Conservation (phyloP, 139 green algal genomes). For the Gonium pectorale region DNA sequence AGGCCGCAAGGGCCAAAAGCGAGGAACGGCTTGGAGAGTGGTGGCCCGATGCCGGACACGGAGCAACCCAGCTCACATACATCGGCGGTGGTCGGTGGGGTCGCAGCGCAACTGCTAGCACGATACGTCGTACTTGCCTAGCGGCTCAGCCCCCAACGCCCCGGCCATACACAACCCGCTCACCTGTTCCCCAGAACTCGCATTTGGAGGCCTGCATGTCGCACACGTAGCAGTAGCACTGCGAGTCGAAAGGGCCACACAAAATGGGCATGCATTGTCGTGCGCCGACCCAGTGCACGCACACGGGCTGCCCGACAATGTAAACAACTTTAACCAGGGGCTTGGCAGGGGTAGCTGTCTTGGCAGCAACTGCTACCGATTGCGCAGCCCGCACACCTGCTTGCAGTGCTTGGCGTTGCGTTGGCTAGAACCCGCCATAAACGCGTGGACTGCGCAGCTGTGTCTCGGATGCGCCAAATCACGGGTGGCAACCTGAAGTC, state of each 20-base stretch:
- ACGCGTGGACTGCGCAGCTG: not conserved
- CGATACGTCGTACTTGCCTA: too few relatives aligned
- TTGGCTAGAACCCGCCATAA: not conserved
- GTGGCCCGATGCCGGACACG: too few relatives aligned
- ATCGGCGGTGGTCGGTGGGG: too few relatives aligned
- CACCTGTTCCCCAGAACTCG: constrained; percentile 37
- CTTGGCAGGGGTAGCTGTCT: not conserved
- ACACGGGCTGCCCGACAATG: not conserved
- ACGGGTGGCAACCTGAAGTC: not conserved
- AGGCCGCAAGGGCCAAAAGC: too few relatives aligned
- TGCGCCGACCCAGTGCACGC: not conserved
- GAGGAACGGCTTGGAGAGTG: too few relatives aligned
- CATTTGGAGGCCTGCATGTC: constrained; percentile 28
- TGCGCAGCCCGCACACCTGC: too few relatives aligned
- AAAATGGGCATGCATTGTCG: not conserved
- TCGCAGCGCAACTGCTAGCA: too few relatives aligned
- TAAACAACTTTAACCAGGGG: not conserved
- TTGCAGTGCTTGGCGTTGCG: too few relatives aligned
- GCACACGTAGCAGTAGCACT: constrained; percentile 47
- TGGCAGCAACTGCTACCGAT: too few relatives aligned
- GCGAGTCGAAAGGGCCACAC: not conserved
- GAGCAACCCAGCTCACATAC: too few relatives aligned
- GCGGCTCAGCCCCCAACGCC: too few relatives aligned
- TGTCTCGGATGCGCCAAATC: not conserved
- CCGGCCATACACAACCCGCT: too few relatives aligned